Base-by-base conservation (phyloP, 176 grass and related monocot genomes). In the Tuctoria greenei region DNA sequence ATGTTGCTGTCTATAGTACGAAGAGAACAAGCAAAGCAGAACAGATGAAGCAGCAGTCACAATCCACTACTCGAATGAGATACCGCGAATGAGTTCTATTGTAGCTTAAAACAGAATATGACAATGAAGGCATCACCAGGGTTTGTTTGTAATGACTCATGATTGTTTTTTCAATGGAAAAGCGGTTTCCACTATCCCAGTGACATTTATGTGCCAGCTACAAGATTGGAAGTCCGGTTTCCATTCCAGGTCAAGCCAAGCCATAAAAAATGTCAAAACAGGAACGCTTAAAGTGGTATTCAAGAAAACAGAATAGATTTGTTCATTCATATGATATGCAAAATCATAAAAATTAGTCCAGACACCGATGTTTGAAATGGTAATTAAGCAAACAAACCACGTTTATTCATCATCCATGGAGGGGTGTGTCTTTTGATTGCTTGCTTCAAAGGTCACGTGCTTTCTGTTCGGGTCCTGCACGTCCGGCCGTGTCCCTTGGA, bases 41-140 rank as follows among this genome's bases (percentile, higher is more conserved):
- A 81, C 28, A 8, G 83, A 84, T 54, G 86, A 71, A 28, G 74
- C 39, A 55, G 67, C 52, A 21, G 90, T 93, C 79, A 89, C 83
- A 61, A 91, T 76, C 55, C 83, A 72, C 62, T 93, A 83, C 90
- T 93, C 81, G 73, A 72, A 88, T 77, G 27, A 75, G 72, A 77
- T 86, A 28, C 59, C 61, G 67, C 52, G 17, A 62, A 62, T 75
- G 36, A 25, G 54, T 68, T 27, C 46, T 52, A 69, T 8, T 51
- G 5, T 59, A 72, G 16, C 45, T 66, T 18, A 69, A 75, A 79
- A 59, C n/a, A 60, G 27, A 39, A 67, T 27, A 74, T 31, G 46
- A 38, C 76, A 35, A 37, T 44, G 40, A 81, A 74, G 75, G n/a
- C 36, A 54, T 24, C 64, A 27, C 10, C 21, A 42, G 20, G 18